Evolutionary conservation across 2,329 filamentous ascomycete genomes (phyloP).

Genomic region (Dactylellina drechsleri): DNA sequence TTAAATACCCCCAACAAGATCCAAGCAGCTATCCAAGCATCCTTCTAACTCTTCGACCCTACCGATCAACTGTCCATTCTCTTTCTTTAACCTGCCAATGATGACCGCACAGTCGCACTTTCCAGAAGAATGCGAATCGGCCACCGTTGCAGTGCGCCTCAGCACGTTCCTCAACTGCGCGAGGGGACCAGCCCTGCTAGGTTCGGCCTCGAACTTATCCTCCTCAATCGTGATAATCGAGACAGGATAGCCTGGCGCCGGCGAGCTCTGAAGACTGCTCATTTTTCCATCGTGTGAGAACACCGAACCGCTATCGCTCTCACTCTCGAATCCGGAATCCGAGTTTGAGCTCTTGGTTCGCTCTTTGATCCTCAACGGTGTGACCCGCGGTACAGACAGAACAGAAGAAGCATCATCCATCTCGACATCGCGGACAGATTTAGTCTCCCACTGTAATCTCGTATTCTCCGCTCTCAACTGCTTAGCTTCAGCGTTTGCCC

Average conservation of each 20-base stretch:
- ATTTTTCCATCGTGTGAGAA: constrained; percentile 37
- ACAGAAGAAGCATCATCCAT: constrained; percentile 38
- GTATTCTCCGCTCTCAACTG: constrained; percentile 37
- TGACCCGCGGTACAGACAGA: constrained; percentile 16
- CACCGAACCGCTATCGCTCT: constrained; percentile 44
- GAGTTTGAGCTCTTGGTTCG: constrained; percentile 52
- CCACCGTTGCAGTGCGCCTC: constrained; percentile 32
- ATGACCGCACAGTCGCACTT: constrained; percentile 38
- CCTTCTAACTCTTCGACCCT: constrained; percentile 46
- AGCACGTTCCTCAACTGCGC: constrained; percentile 46
- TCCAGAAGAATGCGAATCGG: constrained; percentile 12
- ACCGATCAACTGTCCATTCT: constrained; percentile 27
- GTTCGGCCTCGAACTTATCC: constrained; percentile 20
- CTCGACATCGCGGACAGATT: constrained; percentile 33
- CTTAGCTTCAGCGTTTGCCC: constrained; percentile 46
- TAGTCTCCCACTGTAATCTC: constrained; percentile 37
- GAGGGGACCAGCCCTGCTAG: constrained; percentile 17
- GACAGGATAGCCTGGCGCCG: constrained; percentile 22
- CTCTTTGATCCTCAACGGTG: constrained; percentile 10
- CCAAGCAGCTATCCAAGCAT: constrained; percentile 48
- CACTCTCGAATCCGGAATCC: constrained; percentile 53
- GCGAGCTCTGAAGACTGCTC: constrained; percentile 18
- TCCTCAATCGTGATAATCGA: constrained; percentile 24
- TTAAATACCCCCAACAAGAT: constrained; percentile 40
- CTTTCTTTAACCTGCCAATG: constrained; percentile 35